Evolutionary conservation across 805 yeast species (phyloP).

Genomic region (Saturnispora sekii): DNA sequence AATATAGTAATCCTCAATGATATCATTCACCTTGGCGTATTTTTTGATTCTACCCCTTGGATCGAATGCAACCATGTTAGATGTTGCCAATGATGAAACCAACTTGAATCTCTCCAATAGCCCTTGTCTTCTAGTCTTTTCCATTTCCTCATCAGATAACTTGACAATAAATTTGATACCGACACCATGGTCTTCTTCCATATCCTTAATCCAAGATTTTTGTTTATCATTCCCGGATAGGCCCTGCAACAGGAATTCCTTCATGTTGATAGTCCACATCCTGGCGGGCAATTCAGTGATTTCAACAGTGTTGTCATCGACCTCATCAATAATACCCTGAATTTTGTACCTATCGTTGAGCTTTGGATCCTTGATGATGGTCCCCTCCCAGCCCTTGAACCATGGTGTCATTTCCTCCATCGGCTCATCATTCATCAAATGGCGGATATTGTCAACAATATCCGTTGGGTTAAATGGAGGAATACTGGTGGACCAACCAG

Average conservation of each 20-base stretch:
- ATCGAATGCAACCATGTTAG: slow-evolving; percentile 95
- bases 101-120: slow-evolving; percentile 78
- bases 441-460: slow-evolving; percentile 62
- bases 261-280: slow-evolving; percentile 87
- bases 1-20: slow-evolving; percentile 73
- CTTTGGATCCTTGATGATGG: slow-evolving; percentile 41
- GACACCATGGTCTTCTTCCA: slow-evolving; percentile 87
- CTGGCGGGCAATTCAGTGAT: slow-evolving; percentile 90
- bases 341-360: slow-evolving; percentile 64
- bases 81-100: slow-evolving; percentile 52
- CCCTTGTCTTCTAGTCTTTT: slow-evolving; percentile 63
- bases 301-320: slow-evolving; percentile 71
- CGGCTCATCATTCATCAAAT: slow-evolving; percentile 64
- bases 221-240: slow-evolving; percentile 65
- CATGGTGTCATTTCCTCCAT: slow-evolving; percentile 75
- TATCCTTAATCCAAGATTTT: slow-evolving; percentile 83
- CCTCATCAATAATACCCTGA: slow-evolving; percentile 71
- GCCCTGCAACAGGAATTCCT: slow-evolving; percentile 71
- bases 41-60: slow-evolving; percentile 77
- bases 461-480: slow-evolving; percentile 88
- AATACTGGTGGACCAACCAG: slow-evolving; percentile 95
- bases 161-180: slow-evolving; percentile 73
- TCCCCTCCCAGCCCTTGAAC: slow-evolving; percentile 94
- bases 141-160: slow-evolving; percentile 74
- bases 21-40: slow-evolving; percentile 67